Percentiles rank a stretch among this genome's conserved stretches.
Evolutionary conservation across 2,329 filamentous ascomycete genomes (phyloP).

Genomic region (Lachnellula occidentalis): DNA sequence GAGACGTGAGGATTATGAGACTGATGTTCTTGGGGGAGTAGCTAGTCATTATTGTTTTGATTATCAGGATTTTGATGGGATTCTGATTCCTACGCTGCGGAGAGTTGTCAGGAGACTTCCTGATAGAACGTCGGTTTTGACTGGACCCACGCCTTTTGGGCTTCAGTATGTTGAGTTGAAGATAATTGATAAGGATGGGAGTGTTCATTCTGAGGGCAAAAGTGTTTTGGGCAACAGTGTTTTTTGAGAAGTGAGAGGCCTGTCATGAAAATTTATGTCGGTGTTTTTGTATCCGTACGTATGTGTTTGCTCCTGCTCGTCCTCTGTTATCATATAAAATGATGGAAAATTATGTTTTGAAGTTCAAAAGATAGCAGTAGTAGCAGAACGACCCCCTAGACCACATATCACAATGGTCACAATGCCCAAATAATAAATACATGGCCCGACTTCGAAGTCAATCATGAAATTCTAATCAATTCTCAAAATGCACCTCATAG

Average conservation of each 20-base stretch:
- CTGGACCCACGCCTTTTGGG: background rate
- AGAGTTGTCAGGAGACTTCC: background rate
- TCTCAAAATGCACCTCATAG: background rate
- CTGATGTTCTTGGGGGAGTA: background rate
- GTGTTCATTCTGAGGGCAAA: background rate
- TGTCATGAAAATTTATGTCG: background rate
- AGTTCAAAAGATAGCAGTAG: too few species aligned
- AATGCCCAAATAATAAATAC: too few species aligned
- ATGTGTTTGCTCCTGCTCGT: too few species aligned
- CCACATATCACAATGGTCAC: too few species aligned
- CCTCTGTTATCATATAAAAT: too few species aligned
- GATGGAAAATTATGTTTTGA: too few species aligned
- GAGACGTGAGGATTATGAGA: background rate
- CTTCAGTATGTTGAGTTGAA: background rate
- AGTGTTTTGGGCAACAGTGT: background rate
- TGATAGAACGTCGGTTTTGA: background rate
- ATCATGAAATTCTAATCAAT: background rate
- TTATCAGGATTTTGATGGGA: background rate
- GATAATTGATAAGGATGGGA: background rate
- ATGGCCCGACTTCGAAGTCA: too few species aligned
- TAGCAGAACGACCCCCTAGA: too few species aligned
- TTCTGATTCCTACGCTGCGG: background rate
- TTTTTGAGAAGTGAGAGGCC: background rate
- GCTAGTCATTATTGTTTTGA: background rate
- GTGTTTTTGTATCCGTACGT: too few species aligned